Base-by-base conservation (phyloP, 192 early-diverging fungal genomes). In the Linnemannia hyalina region DNA sequence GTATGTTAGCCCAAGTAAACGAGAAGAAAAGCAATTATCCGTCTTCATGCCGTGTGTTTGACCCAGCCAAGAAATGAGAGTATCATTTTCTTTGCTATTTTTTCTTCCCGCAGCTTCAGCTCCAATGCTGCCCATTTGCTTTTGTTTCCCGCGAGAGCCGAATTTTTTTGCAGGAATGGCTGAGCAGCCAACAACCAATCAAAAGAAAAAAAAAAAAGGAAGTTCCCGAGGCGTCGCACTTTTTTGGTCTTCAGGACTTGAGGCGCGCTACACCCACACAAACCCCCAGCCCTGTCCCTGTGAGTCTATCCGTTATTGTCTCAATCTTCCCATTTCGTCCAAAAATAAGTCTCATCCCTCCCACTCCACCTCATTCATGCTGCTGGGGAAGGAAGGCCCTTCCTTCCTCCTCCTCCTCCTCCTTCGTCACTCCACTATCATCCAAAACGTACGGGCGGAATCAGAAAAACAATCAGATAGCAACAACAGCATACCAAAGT, bases 401-500 rank as follows among this genome's bases (percentile, higher is more conserved):
- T 22, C 10, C 13, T 22, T 52, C 49, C 4, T 49, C 13, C 47
- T 52, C 49, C 4, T 49, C 13, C 47, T 10, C 47, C 47, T 47
- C 46, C 46, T 49, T 18, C 4, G 47, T 44, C 11, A 44, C 6
- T 44, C 47, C 16, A 18, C 49, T 52, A 52, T 16, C 49, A 22
- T 6, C 16, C 18, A 52, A 22, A 18, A 52, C 1, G 49, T 52
- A 20, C 4, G 49, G 4, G 49, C 49, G 49, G 49, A 22, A 52
- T 52, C 18, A 41, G 16, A n/a, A 40, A 40, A 75, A 75, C 26
- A 63, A 65, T 5, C n/a, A 63, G 63, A n/a, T 11, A n/a, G 44
- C 0, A 13, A 46, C 0, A 23, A 57, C 5, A 71, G 40, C 60
- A 44, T 90, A 90, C 88, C 89, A 76, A 91, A 89, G 52, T 90